Percentiles rank a stretch among this genome's conserved stretches.
Conservation (phyloP, 2,329 filamentous ascomycete species). For the Cladophialophora chaetospira region DNA sequence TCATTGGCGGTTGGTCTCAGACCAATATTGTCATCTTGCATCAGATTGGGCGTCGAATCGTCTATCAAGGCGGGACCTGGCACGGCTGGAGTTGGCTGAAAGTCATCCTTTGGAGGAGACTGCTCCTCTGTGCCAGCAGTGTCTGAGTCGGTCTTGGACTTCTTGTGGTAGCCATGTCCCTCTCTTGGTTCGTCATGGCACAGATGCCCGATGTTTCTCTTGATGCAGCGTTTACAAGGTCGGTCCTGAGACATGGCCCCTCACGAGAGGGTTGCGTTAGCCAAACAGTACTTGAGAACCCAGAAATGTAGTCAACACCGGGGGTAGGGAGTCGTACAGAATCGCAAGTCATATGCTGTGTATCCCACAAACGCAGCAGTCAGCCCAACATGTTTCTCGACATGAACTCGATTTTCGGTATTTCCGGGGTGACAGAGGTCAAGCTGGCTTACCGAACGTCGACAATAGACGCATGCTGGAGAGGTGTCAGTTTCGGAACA, state of each 20-base stretch:
- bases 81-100: constrained; percentile 47
- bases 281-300: constrained; percentile 31
- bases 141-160: constrained; percentile 67
- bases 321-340: constrained; percentile 56
- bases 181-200: constrained; percentile 98
- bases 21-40: constrained; percentile 45
- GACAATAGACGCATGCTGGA: constrained; percentile 85
- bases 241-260: constrained; percentile 67
- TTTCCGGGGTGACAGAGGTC: constrained; percentile 13
- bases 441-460: constrained; percentile 72
- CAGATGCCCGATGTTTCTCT: constrained; percentile 96
- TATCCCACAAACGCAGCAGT: constrained; percentile 45
- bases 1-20: constrained; percentile 51
- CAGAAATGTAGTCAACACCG: constrained; percentile 23
- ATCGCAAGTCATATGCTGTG: constrained; percentile 89
- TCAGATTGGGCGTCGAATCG: constrained; percentile 50
- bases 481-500: constrained; percentile 40
- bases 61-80: constrained; percentile 61
- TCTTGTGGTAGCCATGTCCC: constrained; percentile 63
- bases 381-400: constrained; percentile 46
- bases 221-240: constrained; percentile 96
- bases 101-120: constrained; percentile 45
- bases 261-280: constrained; percentile 40
- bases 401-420: constrained; percentile 30
- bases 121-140: constrained; percentile 64